Evolutionary conservation across 179 eudicot genomes (phyloP).

Genomic region (Spinacia oleracea): DNA sequence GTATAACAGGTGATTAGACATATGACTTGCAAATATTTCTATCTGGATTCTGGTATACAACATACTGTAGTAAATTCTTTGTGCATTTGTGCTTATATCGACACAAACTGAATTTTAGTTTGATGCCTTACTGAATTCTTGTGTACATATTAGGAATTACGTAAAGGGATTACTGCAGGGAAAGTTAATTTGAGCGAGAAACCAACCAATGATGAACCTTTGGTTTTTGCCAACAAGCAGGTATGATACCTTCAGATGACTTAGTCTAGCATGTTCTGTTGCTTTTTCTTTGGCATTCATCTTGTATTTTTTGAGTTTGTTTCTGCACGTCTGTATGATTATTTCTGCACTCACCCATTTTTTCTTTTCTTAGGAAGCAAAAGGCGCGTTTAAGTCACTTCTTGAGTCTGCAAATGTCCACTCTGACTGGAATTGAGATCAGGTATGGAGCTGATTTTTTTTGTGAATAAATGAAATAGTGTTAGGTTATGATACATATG

Average conservation of each 20-base stretch:
- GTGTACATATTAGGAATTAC: constrained; percentile 59
- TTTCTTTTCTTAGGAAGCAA: constrained; percentile 68
- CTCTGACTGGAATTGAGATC: constrained; percentile 98
- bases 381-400: constrained; percentile 80
- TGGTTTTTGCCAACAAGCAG: constrained; percentile 84
- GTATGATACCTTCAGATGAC: constrained; percentile 31
- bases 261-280: constrained; percentile 8
- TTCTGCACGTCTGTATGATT: not conserved
- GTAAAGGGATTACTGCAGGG: constrained; percentile 70
- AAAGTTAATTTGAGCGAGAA: constrained; percentile 57
- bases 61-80: not conserved
- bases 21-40: not conserved
- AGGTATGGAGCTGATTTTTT: constrained; percentile 45
- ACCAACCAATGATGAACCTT: constrained; percentile 66
- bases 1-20: not conserved
- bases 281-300: not conserved
- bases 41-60: not conserved
- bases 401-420: constrained; percentile 89
- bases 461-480: constrained; percentile 2
- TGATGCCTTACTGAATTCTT: not conserved
- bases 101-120: not conserved
- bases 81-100: constrained; percentile 4
- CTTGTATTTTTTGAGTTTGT: not conserved
- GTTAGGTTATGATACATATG: no score
- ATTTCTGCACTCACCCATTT: not conserved